Conservation (phyloP, 2,329 filamentous ascomycete species). For the Trichoderma aggressivum region DNA sequence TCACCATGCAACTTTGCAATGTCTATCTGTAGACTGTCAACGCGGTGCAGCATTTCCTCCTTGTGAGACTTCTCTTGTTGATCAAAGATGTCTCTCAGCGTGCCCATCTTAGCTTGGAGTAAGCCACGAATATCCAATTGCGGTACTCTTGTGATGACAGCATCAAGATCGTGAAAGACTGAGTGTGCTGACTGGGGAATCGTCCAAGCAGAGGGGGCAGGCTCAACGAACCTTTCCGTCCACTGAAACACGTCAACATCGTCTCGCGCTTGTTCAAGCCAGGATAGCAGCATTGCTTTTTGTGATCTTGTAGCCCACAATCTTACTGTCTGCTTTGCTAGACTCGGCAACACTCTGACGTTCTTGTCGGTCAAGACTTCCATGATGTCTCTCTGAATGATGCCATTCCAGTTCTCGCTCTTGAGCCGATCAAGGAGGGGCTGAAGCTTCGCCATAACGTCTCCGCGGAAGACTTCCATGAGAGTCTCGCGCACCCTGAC, state of each 20-base stretch:
- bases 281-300: not conserved
- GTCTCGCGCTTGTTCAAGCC: not conserved
- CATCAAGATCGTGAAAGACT: not conserved
- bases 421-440: not conserved
- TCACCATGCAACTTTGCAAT: not conserved
- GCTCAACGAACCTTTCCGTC: not conserved
- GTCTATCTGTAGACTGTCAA: not conserved
- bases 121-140: not conserved
- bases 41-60: not conserved
- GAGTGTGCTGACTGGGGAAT: not conserved
- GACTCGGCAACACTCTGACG: not conserved
- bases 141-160: not conserved
- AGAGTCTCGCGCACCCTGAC: not conserved
- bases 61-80: not conserved
- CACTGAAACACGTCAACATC: not conserved
- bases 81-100: not conserved
- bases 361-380: not conserved
- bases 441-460: not conserved
- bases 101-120: not conserved
- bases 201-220: not conserved
- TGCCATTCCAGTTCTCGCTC: not conserved
- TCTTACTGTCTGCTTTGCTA: not conserved
- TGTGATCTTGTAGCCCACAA: not conserved
- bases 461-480: not conserved
- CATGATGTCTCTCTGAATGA: not conserved